These are phyloP conservation scores for Fraxinus sp. DNA, from an alignment of 305 asterid genomes.

Conservation along the genomic window DNA sequence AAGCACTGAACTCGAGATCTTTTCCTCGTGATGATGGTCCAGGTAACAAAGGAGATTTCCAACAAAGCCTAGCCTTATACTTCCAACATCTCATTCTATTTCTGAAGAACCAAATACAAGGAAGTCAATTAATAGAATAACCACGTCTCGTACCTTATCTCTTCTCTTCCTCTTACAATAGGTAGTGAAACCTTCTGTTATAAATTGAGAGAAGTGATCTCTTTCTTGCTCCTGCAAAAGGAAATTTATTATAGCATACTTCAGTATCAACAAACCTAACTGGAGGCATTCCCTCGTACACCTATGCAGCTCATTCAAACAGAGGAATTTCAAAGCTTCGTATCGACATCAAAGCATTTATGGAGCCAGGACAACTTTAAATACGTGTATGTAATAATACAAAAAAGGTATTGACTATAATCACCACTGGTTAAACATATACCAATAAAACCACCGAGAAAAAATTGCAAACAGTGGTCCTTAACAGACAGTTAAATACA, in stretches of 20 bases:
- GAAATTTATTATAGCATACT: conserved; percentile 14
- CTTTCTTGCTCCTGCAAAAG: conserved; percentile 83
- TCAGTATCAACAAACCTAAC: conserved; percentile 2
- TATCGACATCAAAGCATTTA: not conserved
- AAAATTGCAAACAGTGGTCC: not conserved
- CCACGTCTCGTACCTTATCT: conserved; percentile 60
- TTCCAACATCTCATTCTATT: not conserved
- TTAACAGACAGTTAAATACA: not conserved
- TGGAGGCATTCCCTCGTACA: not conserved
- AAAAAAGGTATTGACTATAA: not conserved
- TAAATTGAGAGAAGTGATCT: conserved; percentile 93
- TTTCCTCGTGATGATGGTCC: not conserved
- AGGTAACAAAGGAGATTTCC: not conserved
- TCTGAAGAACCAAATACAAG: conserved; percentile 12
- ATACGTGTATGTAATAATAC: not conserved
- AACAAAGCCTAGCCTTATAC: not conserved
- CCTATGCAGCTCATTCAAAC: not conserved
- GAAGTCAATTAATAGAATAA: not conserved
- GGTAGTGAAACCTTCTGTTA: conserved; percentile 96
- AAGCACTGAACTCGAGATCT: not conserved
- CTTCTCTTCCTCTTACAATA: conserved; percentile 98
- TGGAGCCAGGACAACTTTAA: not conserved
- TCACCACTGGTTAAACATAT: not conserved
- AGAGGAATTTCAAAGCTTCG: not conserved
- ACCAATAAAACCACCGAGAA: not conserved